Base-by-base conservation (phyloP, 176 grass and related monocot genomes). In the Bothriochloa decipiens region DNA sequence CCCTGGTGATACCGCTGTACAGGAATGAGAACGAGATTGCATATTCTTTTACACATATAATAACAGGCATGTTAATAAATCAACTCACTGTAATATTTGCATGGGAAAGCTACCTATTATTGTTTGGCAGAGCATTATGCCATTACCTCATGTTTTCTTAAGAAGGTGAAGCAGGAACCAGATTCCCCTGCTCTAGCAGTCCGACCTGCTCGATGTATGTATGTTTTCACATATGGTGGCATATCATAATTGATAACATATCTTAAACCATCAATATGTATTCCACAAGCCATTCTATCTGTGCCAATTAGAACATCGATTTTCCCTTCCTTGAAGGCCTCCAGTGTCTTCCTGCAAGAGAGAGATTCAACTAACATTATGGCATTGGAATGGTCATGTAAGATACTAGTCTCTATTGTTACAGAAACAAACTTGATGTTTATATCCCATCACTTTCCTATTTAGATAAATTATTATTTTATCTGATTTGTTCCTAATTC, bases 251-350 rank as follows among this genome's bases (percentile, higher is more conserved):
- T 93, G 74, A 98, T 93, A 36, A 95, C 92, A 84, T 95, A 93
- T 93, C 69, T 98, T 81, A 95, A 88, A 55, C 88, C 92, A 86
- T 95, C 91, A n/a, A 95, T 92, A 83, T 95, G 92, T 90, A 98
- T 98, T 88, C 95, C 95, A 75, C 95, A 87, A 68, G 95, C 94
- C 95, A 98, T 98, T 78, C 91, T 94, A 90, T 98, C 92, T 22
- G 95, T 95, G 63, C 92, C 92, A 37, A 98, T 91, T 39, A 98
- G 87, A 70, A 98, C 95, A 85, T 98, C 85, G 20, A 91, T 85
- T 66, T 83, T 68, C 37, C 96, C 96, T 93, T 95, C 89, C 86
- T 90, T 98, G 86, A 98, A 95, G 12, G 87, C 82, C 68, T 89
- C 88, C 67, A 98, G 75, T 78, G 87, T 95, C 88, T 98, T 95